Evolutionary conservation across 2,329 filamentous ascomycete species (phyloP).

Genomic region (Alternaria brassicicola): DNA sequence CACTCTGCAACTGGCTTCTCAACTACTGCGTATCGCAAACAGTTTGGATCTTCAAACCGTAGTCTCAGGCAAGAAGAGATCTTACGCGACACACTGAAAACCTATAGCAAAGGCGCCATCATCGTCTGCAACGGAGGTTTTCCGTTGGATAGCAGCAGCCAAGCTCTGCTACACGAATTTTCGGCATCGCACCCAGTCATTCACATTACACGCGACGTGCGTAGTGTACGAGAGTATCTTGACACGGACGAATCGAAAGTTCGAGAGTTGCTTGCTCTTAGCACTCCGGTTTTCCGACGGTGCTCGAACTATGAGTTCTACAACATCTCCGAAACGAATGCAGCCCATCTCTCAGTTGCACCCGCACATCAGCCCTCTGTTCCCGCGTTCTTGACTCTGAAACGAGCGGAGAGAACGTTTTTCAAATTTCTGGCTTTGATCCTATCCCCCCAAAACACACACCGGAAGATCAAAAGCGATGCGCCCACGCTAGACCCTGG

Average conservation of each 20-base stretch:
- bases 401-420: slow-evolving; percentile 71
- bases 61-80: slow-evolving; percentile 67
- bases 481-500: slow-evolving; percentile 65
- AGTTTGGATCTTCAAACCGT: slow-evolving; percentile 67
- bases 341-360: slow-evolving; percentile 25
- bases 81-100: slow-evolving; percentile 64
- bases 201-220: slow-evolving; percentile 69
- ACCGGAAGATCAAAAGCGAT: slow-evolving; percentile 17
- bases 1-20: slow-evolving; percentile 66
- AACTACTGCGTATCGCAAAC: slow-evolving; percentile 66
- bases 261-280: slow-evolving; percentile 62
- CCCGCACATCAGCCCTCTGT: slow-evolving; percentile 45
- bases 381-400: slow-evolving; percentile 69
- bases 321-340: slow-evolving; percentile 67
- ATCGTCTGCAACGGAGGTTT: slow-evolving; percentile 70
- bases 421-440: slow-evolving; percentile 69
- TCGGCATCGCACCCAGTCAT: slow-evolving; percentile 72
- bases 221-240: slow-evolving; percentile 68
- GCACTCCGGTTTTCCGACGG: slow-evolving; percentile 64
- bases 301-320: slow-evolving; percentile 79
- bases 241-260: slow-evolving; percentile 60
- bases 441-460: slow-evolving; percentile 57
- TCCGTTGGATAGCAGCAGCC: slow-evolving; percentile 68
- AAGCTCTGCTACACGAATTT: slow-evolving; percentile 66
- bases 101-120: slow-evolving; percentile 65